Conservation (phyloP, 305 asterid genomes). For the Fraxinus paxiana region DNA sequence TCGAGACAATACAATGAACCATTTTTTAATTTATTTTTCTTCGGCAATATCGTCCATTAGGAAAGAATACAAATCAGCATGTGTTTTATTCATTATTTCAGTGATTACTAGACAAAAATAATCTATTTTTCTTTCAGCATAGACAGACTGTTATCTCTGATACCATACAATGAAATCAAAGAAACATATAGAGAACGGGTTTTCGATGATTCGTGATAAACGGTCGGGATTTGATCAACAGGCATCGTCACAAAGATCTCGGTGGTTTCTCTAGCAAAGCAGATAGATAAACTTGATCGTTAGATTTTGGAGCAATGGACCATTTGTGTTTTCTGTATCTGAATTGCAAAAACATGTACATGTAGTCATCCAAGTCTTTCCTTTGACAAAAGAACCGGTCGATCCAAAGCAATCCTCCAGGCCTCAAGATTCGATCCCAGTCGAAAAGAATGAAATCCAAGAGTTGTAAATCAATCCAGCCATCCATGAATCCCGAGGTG, state of each 20-base stretch:
- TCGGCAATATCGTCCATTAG: not conserved
- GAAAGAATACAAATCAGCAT: not conserved
- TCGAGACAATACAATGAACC: not conserved
- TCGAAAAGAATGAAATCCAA: conserved; percentile 78
- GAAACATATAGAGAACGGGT: not conserved
- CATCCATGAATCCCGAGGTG: conserved; percentile 78
- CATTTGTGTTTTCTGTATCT: conserved; percentile 83
- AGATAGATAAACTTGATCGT: conserved; percentile 73
- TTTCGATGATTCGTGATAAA: not conserved
- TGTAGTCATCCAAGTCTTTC: conserved; percentile 69
- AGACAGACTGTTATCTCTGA: not conserved
- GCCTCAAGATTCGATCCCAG: conserved; percentile 86
- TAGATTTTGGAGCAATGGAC: conserved; percentile 69
- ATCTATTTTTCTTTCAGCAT: not conserved
- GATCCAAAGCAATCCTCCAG: conserved; percentile 84
- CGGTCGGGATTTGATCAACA: not conserved
- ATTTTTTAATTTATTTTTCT: not conserved
- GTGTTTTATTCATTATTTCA: not conserved
- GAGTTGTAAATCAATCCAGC: conserved; percentile 74
- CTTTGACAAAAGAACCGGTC: conserved; percentile 77
- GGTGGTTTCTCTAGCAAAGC: conserved; percentile 89
- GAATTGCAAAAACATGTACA: conserved; percentile 91
- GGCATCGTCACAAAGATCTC: conserved; percentile 24
- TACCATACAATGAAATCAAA: not conserved
- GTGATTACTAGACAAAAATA: not conserved